Conservation (phyloP, 805 yeast genomes). For the Ogataea paradorogensis region DNA sequence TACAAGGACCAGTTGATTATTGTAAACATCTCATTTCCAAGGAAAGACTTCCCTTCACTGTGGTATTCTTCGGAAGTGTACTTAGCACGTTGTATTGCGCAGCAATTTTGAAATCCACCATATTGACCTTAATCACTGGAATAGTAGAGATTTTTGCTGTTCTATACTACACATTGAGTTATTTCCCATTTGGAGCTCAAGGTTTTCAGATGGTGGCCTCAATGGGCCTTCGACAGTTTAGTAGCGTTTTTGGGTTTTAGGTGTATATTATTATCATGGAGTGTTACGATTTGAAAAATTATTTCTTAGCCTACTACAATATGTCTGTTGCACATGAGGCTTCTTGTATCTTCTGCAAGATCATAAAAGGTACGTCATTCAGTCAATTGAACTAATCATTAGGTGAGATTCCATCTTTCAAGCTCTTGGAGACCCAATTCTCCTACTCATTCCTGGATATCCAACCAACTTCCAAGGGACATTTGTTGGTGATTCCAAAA, state of each 20-base stretch:
- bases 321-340: conserved; percentile 43
- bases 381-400: conserved; percentile 2
- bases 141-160: conserved; percentile 80
- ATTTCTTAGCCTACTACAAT: conserved; percentile 13
- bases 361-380: conserved; percentile 65
- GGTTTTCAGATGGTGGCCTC: conserved; percentile 54
- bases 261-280: conserved; percentile 7
- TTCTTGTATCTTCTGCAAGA: conserved; percentile 87
- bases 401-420: conserved; percentile 95
- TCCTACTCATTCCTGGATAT: conserved; percentile 87
- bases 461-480: conserved; percentile 89
- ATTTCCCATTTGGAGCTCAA: conserved; percentile 93
- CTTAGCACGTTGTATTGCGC: conserved; percentile 76
- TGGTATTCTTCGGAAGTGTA: conserved; percentile 78
- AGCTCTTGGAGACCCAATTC: conserved; percentile 79
- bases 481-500: conserved; percentile 87
- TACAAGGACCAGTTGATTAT: conserved; percentile 91
- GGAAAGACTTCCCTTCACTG: conserved; percentile 75
- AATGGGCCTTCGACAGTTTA: conserved; percentile 35
- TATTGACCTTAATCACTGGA: conserved; percentile 74
- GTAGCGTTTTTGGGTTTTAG: conserved; percentile 41
- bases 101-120: conserved; percentile 63
- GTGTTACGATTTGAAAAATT: conserved; percentile 1
- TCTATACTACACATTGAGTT: conserved; percentile 84
- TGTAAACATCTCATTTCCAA: conserved; percentile 67